Evolutionary conservation across 768 basidiomycete species (phyloP), one percentile per base, ranked within the genome.

Genomic region (Lentinula boryana): DNA sequence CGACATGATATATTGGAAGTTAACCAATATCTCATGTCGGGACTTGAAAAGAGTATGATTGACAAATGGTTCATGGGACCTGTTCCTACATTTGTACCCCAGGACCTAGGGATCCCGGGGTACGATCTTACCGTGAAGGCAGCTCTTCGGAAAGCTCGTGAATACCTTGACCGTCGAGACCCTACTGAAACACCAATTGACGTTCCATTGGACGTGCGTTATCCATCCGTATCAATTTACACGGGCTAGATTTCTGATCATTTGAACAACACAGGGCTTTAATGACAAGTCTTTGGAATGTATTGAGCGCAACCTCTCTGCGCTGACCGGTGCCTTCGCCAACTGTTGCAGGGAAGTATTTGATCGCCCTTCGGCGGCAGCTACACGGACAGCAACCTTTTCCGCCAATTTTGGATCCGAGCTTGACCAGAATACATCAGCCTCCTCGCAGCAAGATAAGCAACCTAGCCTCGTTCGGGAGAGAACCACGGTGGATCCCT

Each of bases 21-120:
- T 56, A 89, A 90, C 70, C 82, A 85, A 64, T 93, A 93, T 70
- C 77, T 93, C 67, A 84, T 83, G 66, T 83, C 83, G 46, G 89
- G 91, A 52, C 79, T 93, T 48, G 76, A 80, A 56, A 75, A 77
- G 57, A 91, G 88, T 70, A 74, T 79, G 54, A 83, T 93, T 72
- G 91, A 93, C 75, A 80, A 79, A 64, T 93, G 91, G 89, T 93
- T 93, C 71, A 78, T 78, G 69, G 89, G 88, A 18, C 81, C 84
- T 16, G 69, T 78, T 32, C 84, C 86, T 23, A 70, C 69, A 50
- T 84, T 87, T 68, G 73, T 75, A 15, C 73, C 78, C 27, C 70
- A 69, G 63, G 81, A 84, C 66, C 66, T 86, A 43, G 83, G 82
- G 57, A 71, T 82, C 56, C 74, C 79, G 48, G 69, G 68, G 18